phyloP scores from a whole-genome alignment of 1,284 basidiomycete genomes.

The Moesziomyces sp. region DNA sequence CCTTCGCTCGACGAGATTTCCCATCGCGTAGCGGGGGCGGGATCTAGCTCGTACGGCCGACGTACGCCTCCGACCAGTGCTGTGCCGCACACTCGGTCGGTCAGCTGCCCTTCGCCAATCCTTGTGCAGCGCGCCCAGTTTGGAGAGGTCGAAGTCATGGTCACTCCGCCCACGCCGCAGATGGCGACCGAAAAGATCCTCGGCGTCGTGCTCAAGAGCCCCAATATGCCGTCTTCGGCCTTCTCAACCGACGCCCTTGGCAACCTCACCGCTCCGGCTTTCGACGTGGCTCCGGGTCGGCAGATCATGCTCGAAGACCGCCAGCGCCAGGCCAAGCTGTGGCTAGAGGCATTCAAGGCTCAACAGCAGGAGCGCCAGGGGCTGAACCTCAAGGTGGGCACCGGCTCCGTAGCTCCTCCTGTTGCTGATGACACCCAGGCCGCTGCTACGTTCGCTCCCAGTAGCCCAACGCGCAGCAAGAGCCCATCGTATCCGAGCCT shows the following conservation, averaged over 20 bases:
- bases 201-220: conserved; percentile 19
- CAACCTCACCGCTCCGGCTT: conserved; percentile 23
- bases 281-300: conserved; percentile 37
- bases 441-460: conserved; percentile 18
- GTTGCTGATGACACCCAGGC: conserved; percentile 13
- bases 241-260: conserved; percentile 20
- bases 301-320: conserved; percentile 27
- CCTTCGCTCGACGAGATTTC: conserved; percentile 39
- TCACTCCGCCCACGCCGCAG: conserved; percentile 38
- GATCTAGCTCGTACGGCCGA: not conserved
- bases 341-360: conserved; percentile 16
- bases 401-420: conserved; percentile 15
- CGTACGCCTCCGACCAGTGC: conserved; percentile 3
- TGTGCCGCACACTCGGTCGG: conserved; percentile 9
- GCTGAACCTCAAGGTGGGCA: conserved; percentile 13
- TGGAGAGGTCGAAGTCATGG: conserved; percentile 32
- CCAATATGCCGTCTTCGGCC: conserved; percentile 7
- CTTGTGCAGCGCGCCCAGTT: conserved; percentile 11
- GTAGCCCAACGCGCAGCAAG: conserved; percentile 4
- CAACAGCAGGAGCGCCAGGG: conserved; percentile 13
- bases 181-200: conserved; percentile 19
- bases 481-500: not conserved
- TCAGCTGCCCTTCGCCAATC: conserved; percentile 37
- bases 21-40: conserved; percentile 14
- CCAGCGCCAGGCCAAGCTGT: conserved; percentile 15